These are phyloP conservation scores for Clarireedia homoeocarpa DNA, from an alignment of 2,329 filamentous ascomycete species.

Conservation along the genomic window DNA sequence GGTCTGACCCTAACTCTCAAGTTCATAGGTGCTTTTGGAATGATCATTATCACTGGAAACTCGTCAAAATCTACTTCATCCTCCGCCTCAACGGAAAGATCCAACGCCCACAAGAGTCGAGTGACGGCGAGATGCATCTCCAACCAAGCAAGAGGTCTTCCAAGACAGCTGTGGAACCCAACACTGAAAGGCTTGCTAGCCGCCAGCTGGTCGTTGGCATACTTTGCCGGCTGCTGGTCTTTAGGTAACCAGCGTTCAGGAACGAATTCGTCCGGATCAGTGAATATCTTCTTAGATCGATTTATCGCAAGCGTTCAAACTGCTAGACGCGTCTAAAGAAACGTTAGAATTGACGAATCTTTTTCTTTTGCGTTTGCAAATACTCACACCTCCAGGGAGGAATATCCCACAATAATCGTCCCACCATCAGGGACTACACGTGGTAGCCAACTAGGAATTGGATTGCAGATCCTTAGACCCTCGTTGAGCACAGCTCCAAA, in stretches of 20 bases:
- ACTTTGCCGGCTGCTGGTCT: neutral
- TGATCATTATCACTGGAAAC: neutral
- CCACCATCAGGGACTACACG: conserved; percentile 1
- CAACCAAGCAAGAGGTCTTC: neutral
- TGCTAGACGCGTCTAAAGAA: conserved; percentile 8
- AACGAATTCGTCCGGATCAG: conserved; percentile 6
- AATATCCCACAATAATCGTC: neutral
- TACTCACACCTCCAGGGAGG: conserved; percentile 3
- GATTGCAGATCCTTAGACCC: neutral
- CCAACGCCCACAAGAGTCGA: neutral
- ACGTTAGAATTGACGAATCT: neutral
- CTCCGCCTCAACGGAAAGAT: neutral
- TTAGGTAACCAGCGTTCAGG: conserved; percentile 29
- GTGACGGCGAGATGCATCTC: neutral
- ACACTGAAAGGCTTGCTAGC: conserved; percentile 7
- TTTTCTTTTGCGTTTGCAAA: neutral
- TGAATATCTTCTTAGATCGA: conserved; percentile 3
- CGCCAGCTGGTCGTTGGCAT: neutral
- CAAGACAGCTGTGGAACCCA: conserved; percentile 9
- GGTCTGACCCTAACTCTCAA: neutral
- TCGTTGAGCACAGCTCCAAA: neutral
- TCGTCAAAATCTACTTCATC: neutral
- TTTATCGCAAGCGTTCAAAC: neutral
- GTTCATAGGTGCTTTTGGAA: neutral
- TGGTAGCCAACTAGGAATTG: neutral